Evolutionary conservation across 2,329 filamentous ascomycete genomes (phyloP), one percentile per base, ranked within the genome.

Genomic region (Nemania sp.): DNA sequence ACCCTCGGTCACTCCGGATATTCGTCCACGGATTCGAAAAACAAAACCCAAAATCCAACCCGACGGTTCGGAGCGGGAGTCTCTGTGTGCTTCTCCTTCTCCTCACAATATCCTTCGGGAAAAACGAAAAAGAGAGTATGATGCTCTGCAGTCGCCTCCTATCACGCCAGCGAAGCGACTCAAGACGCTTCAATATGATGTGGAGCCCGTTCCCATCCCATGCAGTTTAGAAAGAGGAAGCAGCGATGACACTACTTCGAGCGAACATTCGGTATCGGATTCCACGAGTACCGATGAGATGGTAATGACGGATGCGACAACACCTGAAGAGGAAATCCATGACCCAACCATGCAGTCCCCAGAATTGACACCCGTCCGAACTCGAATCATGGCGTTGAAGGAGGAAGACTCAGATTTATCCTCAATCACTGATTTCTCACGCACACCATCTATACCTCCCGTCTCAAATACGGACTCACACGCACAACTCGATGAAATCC

Each of bases 1-100:
- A 4, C 83, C 87, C 2, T 90, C 88, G 0, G 83, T 86, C 27
- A 86, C 84, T 0, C 87, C 87, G 1, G 84, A 86, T 29, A 83
- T 88, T 32, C 82, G 87, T 13, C 86, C 86, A 1, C 83, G 83
- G 15, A 78, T 89, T 24, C 77, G 77, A 27, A 87, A 83, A 73
- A 77, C 73, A 0, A 77, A 78, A 61, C 74, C 78, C 3, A 80
- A 81, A 71, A 77, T 72, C 5, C 71, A 79, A 24, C 75, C 80
- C 3, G 73, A 73, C 13, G 78, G 77, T 20, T 78, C 77, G 0
- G 75, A 79, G 13, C 77, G 79, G 15, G 77, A 78, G 7, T 81
- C 79, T 3, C 79, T 80, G 1, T 73, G 78, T 11, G 75, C 79
- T 11, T 81, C 81, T 0, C 76, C 76, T 41, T 75, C 68, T 5